A percentile compares a stretch with the other conserved stretches of the same genome.
These are phyloP conservation scores for Xylariaceae sp. DNA, from an alignment of 2,329 filamentous ascomycete genomes.

Conservation along the genomic window DNA sequence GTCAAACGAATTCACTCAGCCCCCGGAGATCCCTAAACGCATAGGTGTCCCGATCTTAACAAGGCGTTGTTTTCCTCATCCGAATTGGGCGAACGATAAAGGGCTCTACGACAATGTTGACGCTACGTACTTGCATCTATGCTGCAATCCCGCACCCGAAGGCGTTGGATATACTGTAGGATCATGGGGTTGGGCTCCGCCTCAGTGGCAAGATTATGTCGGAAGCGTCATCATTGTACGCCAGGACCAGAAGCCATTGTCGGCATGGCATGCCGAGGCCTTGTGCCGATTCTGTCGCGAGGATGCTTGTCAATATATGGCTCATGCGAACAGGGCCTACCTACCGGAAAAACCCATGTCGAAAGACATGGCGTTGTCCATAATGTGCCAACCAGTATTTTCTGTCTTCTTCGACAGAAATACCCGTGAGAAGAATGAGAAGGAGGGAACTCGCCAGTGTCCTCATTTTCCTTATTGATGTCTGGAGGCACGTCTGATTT, in stretches of 20 bases:
- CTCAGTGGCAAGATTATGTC: background rate
- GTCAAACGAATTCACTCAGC: background rate
- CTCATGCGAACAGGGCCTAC: background rate
- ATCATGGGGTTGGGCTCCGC: background rate
- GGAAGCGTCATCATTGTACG: slow-evolving; percentile 9
- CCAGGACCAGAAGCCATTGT: slow-evolving; percentile 10
- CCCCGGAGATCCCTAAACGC: slow-evolving; percentile 17
- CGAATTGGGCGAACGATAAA: slow-evolving; percentile 13
- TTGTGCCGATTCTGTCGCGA: slow-evolving; percentile 8
- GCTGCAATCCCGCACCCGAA: background rate
- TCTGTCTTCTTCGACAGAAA: background rate
- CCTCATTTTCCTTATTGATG: background rate
- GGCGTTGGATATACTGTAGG: background rate
- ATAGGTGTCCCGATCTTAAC: slow-evolving; percentile 18
- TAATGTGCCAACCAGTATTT: slow-evolving; percentile 8
- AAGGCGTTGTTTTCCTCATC: slow-evolving; percentile 12
- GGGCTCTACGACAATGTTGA: background rate
- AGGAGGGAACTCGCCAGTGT: background rate
- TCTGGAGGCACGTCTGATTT: no score
- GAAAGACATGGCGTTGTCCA: background rate
- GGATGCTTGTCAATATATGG: background rate
- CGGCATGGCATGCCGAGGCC: slow-evolving; percentile 5
- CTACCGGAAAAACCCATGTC: slow-evolving; percentile 1
- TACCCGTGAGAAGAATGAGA: background rate
- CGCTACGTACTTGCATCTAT: slow-evolving; percentile 1